Conservation (phyloP, 2,329 filamentous ascomycete species). For the Colletotrichum destructivum region DNA sequence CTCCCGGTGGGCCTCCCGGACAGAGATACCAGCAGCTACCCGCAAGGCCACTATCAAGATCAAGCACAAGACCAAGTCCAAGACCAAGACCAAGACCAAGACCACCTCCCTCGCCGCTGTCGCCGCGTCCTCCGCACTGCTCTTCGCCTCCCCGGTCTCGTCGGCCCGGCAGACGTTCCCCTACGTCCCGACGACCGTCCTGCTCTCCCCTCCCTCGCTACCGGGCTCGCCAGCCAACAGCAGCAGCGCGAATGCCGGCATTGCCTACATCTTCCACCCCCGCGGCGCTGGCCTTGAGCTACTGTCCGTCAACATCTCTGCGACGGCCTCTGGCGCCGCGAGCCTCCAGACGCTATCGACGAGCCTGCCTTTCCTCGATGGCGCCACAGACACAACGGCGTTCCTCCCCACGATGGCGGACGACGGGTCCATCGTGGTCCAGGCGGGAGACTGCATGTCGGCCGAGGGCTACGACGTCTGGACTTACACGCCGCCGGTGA, state of each 20-base stretch:
- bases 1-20: background rate
- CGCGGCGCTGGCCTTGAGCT: conserved; percentile 64
- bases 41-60: conserved; percentile 5
- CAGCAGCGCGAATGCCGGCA: conserved; percentile 61
- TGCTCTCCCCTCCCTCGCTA: conserved; percentile 64
- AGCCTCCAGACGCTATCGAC: conserved; percentile 66
- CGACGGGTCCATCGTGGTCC: conserved; percentile 80
- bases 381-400: conserved; percentile 63
- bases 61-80: too few species aligned
- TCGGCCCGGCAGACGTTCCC: conserved; percentile 69
- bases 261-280: conserved; percentile 81
- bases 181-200: conserved; percentile 83
- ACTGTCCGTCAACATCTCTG: conserved; percentile 76
- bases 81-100: conserved; percentile 2
- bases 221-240: conserved; percentile 57
- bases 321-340: conserved; percentile 64
- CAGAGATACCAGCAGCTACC: conserved; percentile 7
- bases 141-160: conserved; percentile 39
- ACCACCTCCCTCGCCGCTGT: too few species aligned
- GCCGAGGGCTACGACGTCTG: conserved; percentile 73
- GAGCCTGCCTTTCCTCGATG: conserved; percentile 74
- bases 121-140: conserved; percentile 29
- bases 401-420: conserved; percentile 79
- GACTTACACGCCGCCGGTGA: conserved; percentile 71
- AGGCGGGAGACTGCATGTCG: conserved; percentile 79